Evolutionary conservation across 345 rosid species (phyloP).

Genomic region (Cardiospermum halicacabum): DNA sequence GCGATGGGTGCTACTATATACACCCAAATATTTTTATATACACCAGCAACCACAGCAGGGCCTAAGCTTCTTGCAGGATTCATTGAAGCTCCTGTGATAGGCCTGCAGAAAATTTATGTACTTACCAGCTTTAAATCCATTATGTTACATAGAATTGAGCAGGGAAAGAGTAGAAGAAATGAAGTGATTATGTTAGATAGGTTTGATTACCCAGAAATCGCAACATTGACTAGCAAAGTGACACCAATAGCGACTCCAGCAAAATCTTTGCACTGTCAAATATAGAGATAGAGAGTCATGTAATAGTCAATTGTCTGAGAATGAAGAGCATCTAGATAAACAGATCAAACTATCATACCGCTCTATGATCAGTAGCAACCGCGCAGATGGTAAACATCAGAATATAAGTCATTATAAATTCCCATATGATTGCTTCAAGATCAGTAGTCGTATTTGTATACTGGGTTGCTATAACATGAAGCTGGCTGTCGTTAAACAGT

Average conservation of each 20-base stretch:
- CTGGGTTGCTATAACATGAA: slow-evolving; percentile 24
- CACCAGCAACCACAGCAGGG: slow-evolving; percentile 38
- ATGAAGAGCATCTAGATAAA: not conserved
- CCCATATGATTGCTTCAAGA: slow-evolving; percentile 51
- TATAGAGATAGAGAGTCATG: not conserved
- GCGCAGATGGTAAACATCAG: slow-evolving; percentile 35
- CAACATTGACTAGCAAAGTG: slow-evolving; percentile 27
- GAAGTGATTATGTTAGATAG: not conserved
- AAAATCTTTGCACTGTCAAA: slow-evolving; percentile 27
- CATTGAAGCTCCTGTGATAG: slow-evolving; percentile 57
- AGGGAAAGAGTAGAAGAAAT: not conserved
- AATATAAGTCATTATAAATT: slow-evolving; percentile 39
- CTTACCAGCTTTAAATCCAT: not conserved
- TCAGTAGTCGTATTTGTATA: slow-evolving; percentile 31
- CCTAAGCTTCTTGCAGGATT: slow-evolving; percentile 56
- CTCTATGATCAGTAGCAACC: slow-evolving; percentile 42
- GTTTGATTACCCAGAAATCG: slow-evolving; percentile 41
- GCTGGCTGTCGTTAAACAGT: slow-evolving; percentile 25
- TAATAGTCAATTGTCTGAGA: not conserved
- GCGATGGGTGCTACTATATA: slow-evolving; percentile 34
- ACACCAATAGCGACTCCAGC: slow-evolving; percentile 39
- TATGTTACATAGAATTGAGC: not conserved
- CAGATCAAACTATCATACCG: slow-evolving; percentile 21
- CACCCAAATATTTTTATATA: slow-evolving; percentile 42
- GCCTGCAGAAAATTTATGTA: slow-evolving; percentile 26